Percentiles rank a stretch among this genome's conserved stretches.
phyloP scores from a whole-genome alignment of 108 stramenopile species.

The Fragilaria radians region DNA sequence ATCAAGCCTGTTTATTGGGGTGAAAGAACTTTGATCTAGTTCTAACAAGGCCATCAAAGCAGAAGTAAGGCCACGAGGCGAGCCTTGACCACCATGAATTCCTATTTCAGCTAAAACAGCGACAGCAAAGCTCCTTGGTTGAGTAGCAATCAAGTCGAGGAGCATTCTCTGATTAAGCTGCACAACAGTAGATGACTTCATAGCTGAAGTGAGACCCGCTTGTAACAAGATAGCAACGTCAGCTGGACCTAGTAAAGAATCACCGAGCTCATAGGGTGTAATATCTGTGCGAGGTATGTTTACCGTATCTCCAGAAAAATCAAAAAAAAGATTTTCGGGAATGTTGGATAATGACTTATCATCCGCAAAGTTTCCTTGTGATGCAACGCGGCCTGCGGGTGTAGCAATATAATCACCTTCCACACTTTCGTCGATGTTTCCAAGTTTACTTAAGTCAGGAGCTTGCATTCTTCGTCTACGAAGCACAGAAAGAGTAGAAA shows the following conservation, averaged over 20 bases:
- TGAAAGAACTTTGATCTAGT: slow-evolving; percentile 82
- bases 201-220: slow-evolving; percentile 76
- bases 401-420: slow-evolving; percentile 39
- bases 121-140: slow-evolving; percentile 73
- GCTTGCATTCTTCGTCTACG: slow-evolving; percentile 17
- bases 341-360: neutral
- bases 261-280: slow-evolving; percentile 59
- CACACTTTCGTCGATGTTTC: slow-evolving; percentile 15
- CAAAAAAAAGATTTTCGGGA: neutral
- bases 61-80: slow-evolving; percentile 70
- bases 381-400: slow-evolving; percentile 69
- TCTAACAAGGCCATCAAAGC: slow-evolving; percentile 71
- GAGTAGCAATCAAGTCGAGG: slow-evolving; percentile 80
- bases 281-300: neutral
- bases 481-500: slow-evolving; percentile 30
- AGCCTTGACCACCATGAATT: slow-evolving; percentile 54
- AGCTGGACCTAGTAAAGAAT: slow-evolving; percentile 84
- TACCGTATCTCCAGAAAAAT: neutral
- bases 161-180: slow-evolving; percentile 91
- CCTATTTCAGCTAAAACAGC: slow-evolving; percentile 87
- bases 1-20: slow-evolving; percentile 57
- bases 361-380: slow-evolving; percentile 27
- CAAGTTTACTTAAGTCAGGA: neutral
- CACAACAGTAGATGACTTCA: slow-evolving; percentile 86
- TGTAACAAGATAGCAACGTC: slow-evolving; percentile 88